A percentile compares a stretch with the other conserved stretches of the same genome.
These are phyloP conservation scores for Chimonanthus salicifolius DNA, from an alignment of 164 flowering plant genomes.

Conservation along the genomic window DNA sequence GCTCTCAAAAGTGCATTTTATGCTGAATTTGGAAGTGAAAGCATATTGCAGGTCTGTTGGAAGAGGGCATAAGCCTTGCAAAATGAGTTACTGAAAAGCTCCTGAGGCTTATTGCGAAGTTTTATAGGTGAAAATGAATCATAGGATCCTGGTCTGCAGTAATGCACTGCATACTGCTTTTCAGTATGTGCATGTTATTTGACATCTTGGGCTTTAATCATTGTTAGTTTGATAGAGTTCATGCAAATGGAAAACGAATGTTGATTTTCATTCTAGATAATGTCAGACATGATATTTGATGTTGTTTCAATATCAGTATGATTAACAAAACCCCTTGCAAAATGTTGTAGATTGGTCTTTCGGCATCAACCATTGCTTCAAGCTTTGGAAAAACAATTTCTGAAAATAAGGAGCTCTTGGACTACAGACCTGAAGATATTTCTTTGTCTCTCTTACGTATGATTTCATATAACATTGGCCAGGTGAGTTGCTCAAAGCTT, in stretches of 20 bases:
- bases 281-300: background rate
- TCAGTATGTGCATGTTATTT: background rate
- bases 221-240: too few relatives aligned
- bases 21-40: too few relatives aligned
- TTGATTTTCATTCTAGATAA: background rate
- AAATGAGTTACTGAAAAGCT: too few relatives aligned
- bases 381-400: slow-evolving; percentile 94
- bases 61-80: too few relatives aligned
- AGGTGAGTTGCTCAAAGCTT: slow-evolving; percentile 38
- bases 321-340: background rate
- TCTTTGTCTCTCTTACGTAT: slow-evolving; percentile 87
- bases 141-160: too few relatives aligned
- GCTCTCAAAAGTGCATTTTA: too few relatives aligned
- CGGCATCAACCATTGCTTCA: slow-evolving; percentile 96
- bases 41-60: too few relatives aligned
- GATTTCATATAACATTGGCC: slow-evolving; percentile 98
- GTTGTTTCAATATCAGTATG: background rate
- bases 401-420: slow-evolving; percentile 83
- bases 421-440: slow-evolving; percentile 96
- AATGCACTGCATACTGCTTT: too few relatives aligned
- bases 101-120: too few relatives aligned
- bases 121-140: too few relatives aligned
- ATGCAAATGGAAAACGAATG: too few relatives aligned
- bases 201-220: too few relatives aligned
- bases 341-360: slow-evolving; percentile 75